Conservation (phyloP, 2,329 filamentous ascomycete genomes). For the Microascus cirrosus region DNA sequence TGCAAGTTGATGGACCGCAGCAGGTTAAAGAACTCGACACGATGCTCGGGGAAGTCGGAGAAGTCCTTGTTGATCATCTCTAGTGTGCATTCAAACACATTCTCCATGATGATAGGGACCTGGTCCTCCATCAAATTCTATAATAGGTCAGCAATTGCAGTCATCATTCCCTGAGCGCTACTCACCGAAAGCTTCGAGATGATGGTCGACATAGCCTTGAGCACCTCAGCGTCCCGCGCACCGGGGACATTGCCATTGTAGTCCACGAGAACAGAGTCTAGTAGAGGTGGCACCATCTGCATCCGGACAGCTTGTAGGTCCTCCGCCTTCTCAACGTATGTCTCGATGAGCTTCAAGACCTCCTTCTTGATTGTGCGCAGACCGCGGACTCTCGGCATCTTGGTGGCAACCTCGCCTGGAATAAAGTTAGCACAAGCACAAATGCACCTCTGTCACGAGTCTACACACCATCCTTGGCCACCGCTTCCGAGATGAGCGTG, state of each 20-base stretch:
- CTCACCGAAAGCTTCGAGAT: conserved; percentile 92
- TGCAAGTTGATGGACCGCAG: conserved; percentile 91
- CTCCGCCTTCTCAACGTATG: conserved; percentile 95
- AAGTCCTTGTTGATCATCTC: conserved; percentile 99
- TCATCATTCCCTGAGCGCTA: conserved; percentile 13
- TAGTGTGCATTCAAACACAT: conserved; percentile 94
- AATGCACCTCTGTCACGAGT: background rate
- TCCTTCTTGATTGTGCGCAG: conserved; percentile 98
- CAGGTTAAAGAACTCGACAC: conserved; percentile 99
- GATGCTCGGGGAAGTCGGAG: conserved; percentile 95
- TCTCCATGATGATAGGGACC: conserved; percentile 94
- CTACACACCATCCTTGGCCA: conserved; percentile 33
- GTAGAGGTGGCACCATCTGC: conserved; percentile 89
- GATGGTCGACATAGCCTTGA: conserved; percentile 96
- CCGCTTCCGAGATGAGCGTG: conserved; percentile 85
- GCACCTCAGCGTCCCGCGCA: conserved; percentile 88
- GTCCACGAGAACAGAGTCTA: conserved; percentile 88
- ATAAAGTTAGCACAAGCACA: background rate
- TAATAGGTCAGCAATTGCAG: background rate
- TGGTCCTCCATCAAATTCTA: conserved; percentile 96
- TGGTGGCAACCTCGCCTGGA: conserved; percentile 79
- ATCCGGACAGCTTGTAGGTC: conserved; percentile 86
- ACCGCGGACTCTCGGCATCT: conserved; percentile 93
- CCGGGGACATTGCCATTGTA: conserved; percentile 96
- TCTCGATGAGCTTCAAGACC: conserved; percentile 95